phyloP scores from a whole-genome alignment of 1,284 basidiomycete genomes.

The Fomitopsis pinicola region DNA sequence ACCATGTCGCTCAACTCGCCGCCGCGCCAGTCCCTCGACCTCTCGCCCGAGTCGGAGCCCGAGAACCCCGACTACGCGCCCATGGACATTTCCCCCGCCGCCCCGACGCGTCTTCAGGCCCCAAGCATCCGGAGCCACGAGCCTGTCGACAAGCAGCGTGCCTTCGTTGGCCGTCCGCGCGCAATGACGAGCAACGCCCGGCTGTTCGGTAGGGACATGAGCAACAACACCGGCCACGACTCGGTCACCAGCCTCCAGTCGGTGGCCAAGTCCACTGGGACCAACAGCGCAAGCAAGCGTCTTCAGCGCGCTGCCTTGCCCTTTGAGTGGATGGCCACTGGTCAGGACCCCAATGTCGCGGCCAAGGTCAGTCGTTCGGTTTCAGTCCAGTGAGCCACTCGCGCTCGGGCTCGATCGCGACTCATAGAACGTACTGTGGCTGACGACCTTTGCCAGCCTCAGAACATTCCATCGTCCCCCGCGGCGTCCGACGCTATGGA shows the following conservation, averaged over 20 bases:
- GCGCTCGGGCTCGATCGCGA: constrained; percentile 2
- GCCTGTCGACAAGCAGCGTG: constrained; percentile 22
- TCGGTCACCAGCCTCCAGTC: constrained; percentile 16
- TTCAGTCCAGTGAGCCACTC: constrained; percentile 2
- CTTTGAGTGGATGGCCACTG: constrained; percentile 50
- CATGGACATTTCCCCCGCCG: constrained; percentile 79
- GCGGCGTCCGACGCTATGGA: constrained; percentile 63
- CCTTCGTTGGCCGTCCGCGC: constrained; percentile 41
- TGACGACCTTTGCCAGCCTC: constrained; percentile 19
- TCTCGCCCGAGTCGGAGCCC: constrained; percentile 43
- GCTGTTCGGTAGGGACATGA: constrained; percentile 68
- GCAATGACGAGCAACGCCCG: constrained; percentile 58
- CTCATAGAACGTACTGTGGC: constrained; percentile 3
- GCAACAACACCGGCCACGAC: constrained; percentile 36
- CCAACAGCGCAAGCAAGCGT: constrained; percentile 43
- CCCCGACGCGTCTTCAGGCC: constrained; percentile 28
- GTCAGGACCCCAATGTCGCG: constrained; percentile 23
- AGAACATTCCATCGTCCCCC: constrained; percentile 23
- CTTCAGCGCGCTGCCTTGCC: constrained; percentile 59
- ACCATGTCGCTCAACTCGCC: constrained; percentile 75
- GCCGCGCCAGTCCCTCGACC: constrained; percentile 37
- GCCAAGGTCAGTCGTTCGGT: constrained; percentile 27
- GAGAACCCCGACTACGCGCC: constrained; percentile 37
- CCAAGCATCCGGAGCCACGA: constrained; percentile 6
- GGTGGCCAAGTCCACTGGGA: constrained; percentile 31